These are phyloP conservation scores for Phoma sp. DNA, from an alignment of 2,329 filamentous ascomycete genomes.

Conservation along the genomic window DNA sequence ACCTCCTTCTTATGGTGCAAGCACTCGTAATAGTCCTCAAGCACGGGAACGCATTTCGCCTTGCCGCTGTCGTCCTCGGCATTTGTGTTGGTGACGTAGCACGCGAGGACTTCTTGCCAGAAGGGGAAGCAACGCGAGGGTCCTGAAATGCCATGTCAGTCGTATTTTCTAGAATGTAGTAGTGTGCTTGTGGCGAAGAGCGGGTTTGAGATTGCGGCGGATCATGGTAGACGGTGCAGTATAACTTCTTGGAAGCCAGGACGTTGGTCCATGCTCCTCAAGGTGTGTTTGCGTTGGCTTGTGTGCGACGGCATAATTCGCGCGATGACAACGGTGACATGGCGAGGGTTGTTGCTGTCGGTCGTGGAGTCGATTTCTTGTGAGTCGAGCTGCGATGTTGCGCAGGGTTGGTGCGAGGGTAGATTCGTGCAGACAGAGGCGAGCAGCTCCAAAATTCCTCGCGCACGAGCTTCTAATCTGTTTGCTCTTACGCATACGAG, in stretches of 20 bases:
- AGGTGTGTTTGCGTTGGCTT: no score
- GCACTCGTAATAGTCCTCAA: slow-evolving; percentile 99
- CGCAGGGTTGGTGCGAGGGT: background rate
- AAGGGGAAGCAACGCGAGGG: slow-evolving; percentile 93
- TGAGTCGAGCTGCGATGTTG: background rate
- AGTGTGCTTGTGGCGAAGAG: background rate
- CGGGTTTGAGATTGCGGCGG: background rate
- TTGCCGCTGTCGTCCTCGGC: slow-evolving; percentile 80
- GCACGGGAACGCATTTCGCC: slow-evolving; percentile 80
- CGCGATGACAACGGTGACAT: no score
- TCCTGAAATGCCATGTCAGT: slow-evolving; percentile 52
- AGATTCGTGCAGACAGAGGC: background rate
- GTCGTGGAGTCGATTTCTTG: background rate
- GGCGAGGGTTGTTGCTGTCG: no score
- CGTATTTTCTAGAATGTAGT: background rate
- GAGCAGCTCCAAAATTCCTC: background rate
- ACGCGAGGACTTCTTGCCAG: slow-evolving; percentile 98
- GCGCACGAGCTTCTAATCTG: background rate
- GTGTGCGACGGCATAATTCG: no score
- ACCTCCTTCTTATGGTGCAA: slow-evolving; percentile 99
- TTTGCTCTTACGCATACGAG: no score
- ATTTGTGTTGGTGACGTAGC: slow-evolving; percentile 93
- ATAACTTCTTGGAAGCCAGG: background rate
- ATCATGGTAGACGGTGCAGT: background rate
- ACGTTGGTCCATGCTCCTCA: background rate